Evolutionary conservation across 1,139 yeast genomes (phyloP).

Genomic region (Sugiyamaella grinbergsii): DNA sequence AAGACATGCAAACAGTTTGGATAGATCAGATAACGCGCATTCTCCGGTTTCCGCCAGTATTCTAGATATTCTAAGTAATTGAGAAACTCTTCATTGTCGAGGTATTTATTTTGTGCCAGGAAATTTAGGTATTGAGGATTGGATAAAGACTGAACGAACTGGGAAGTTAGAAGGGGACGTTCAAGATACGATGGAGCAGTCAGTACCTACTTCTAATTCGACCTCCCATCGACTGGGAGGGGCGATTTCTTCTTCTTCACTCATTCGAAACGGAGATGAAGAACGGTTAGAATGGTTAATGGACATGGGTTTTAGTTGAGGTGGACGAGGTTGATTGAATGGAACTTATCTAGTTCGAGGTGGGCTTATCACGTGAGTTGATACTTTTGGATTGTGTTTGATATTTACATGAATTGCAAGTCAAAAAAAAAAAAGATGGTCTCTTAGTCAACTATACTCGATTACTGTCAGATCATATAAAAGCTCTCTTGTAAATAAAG

Average conservation of each 20-base stretch:
- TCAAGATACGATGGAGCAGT: not conserved
- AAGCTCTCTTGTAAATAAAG: too few species aligned
- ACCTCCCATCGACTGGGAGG: slow-evolving; percentile 80
- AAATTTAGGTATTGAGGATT: slow-evolving; percentile 75
- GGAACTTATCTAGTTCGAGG: too few species aligned
- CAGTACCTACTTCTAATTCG: slow-evolving; percentile 58
- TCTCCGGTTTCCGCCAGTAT: slow-evolving; percentile 73
- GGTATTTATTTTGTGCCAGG: slow-evolving; percentile 70
- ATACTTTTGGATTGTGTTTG: too few species aligned
- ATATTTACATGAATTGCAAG: too few species aligned
- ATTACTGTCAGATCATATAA: too few species aligned
- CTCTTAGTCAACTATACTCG: too few species aligned
- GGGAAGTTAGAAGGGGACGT: not conserved
- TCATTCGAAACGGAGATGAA: slow-evolving; percentile 4
- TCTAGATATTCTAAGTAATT: slow-evolving; percentile 66
- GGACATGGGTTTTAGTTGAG: too few species aligned
- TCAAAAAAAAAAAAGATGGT: too few species aligned
- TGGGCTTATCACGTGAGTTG: too few species aligned
- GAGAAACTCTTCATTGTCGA: slow-evolving; percentile 62
- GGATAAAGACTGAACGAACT: slow-evolving; percentile 78
- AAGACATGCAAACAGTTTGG: slow-evolving; percentile 73
- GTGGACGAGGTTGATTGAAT: too few species aligned
- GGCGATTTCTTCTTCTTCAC: slow-evolving; percentile 31
- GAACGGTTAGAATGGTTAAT: too few species aligned
- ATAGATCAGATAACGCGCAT: slow-evolving; percentile 63